Evolutionary conservation across 768 basidiomycete species (phyloP).

Genomic region (Phlegmacium glaucopus): DNA sequence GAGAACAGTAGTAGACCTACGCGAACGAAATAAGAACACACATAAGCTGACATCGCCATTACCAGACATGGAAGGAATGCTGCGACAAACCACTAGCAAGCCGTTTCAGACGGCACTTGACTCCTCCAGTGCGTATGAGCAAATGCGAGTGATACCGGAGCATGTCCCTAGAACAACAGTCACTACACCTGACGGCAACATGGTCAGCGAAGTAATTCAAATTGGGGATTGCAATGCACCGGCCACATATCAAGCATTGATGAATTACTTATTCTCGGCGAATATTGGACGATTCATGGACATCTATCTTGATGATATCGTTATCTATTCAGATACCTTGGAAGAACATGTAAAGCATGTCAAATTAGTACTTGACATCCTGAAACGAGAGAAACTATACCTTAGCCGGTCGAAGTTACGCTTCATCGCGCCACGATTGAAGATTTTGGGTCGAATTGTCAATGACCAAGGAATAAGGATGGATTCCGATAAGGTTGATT

Average conservation of each 20-base stretch:
- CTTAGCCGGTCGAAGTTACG: slow-evolving; percentile 26
- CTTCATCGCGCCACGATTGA: slow-evolving; percentile 23
- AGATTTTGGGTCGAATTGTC: slow-evolving; percentile 19
- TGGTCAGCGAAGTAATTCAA: slow-evolving; percentile 8
- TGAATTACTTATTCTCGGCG: slow-evolving; percentile 30
- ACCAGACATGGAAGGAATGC: slow-evolving; percentile 14
- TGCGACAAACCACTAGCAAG: neutral
- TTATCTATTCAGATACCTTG: slow-evolving; percentile 31
- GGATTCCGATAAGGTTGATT: slow-evolving; percentile 38
- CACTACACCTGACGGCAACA: slow-evolving; percentile 9
- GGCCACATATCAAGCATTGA: slow-evolving; percentile 35
- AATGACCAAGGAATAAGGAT: slow-evolving; percentile 32
- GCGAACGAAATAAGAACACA: slow-evolving; percentile 18
- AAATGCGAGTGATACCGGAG: slow-evolving; percentile 5
- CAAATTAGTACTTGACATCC: slow-evolving; percentile 20
- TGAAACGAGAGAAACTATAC: slow-evolving; percentile 26
- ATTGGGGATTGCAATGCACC: slow-evolving; percentile 13
- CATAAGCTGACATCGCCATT: slow-evolving; percentile 7
- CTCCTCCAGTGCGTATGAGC: slow-evolving; percentile 9
- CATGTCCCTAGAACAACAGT: slow-evolving; percentile 6
- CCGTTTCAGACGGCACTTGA: slow-evolving; percentile 5
- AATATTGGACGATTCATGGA: slow-evolving; percentile 34
- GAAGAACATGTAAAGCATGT: slow-evolving; percentile 32
- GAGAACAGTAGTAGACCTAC: slow-evolving; percentile 28
- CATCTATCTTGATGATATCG: slow-evolving; percentile 25